Conservation (phyloP, 768 basidiomycete species). For the Amanita pallidorosea region DNA sequence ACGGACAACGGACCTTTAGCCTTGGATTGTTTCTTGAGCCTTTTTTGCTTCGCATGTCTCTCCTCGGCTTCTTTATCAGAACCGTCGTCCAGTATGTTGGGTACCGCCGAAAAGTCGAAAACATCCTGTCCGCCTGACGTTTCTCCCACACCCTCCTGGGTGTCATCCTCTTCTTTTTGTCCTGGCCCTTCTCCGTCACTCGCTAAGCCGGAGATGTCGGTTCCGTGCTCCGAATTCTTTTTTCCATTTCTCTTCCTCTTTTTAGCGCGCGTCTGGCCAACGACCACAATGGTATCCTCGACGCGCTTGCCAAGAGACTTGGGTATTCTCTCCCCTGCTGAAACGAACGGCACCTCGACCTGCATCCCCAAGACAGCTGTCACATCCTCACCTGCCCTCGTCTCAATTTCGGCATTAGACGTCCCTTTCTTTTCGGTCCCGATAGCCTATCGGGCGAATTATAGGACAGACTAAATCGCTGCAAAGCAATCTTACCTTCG, state of each 20-base stretch:
- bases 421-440: slow-evolving; percentile 6
- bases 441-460: slow-evolving; percentile 2
- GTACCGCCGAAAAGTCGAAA: slow-evolving; percentile 60
- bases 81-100: slow-evolving; percentile 63
- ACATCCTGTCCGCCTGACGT: slow-evolving; percentile 23
- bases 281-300: slow-evolving; percentile 63
- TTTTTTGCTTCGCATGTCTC: slow-evolving; percentile 35
- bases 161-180: slow-evolving; percentile 7
- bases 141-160: slow-evolving; percentile 4
- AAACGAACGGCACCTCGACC: slow-evolving; percentile 72
- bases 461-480: neutral
- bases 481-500: slow-evolving; percentile 21
- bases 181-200: slow-evolving; percentile 5
- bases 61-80: slow-evolving; percentile 26
- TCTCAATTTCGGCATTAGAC: slow-evolving; percentile 8
- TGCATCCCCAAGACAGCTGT: slow-evolving; percentile 29
- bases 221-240: neutral
- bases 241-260: slow-evolving; percentile 48
- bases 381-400: slow-evolving; percentile 6
- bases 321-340: slow-evolving; percentile 43
- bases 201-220: neutral
- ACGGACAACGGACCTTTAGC: neutral
- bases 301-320: slow-evolving; percentile 16
- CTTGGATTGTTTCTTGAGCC: slow-evolving; percentile 33
- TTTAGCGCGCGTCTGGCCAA: slow-evolving; percentile 53